A percentile compares a stretch with the other conserved stretches of the same genome.
These are phyloP conservation scores for Saccharomyces hybrid DNA, from an alignment of 1,139 yeast species.

Conservation along the genomic window DNA sequence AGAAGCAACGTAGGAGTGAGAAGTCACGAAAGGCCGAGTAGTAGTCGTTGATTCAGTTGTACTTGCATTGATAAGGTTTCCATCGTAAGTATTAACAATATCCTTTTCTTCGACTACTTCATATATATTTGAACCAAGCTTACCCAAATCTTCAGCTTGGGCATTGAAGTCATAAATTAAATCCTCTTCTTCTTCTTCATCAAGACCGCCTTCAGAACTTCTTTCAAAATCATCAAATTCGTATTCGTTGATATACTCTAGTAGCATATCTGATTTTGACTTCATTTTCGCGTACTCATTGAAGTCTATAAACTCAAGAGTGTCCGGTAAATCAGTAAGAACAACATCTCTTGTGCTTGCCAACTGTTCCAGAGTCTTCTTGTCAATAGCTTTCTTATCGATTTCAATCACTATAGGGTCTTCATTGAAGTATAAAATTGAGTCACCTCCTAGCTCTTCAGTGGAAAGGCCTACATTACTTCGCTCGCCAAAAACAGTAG, in stretches of 20 bases:
- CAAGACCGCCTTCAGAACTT: conserved; percentile 7
- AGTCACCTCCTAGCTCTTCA: conserved; percentile 20
- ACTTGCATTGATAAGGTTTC: neutral
- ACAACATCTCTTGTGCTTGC: conserved; percentile 18
- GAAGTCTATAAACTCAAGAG: conserved; percentile 21
- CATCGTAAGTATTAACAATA: neutral
- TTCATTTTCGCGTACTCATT: conserved; percentile 16
- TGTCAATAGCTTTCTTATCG: conserved; percentile 16
- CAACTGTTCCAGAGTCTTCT: conserved; percentile 15
- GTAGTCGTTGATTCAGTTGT: neutral
- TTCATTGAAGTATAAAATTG: conserved; percentile 5
- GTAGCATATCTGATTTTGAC: conserved; percentile 9
- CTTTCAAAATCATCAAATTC: conserved; percentile 4
- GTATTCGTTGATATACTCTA: conserved; percentile 5
- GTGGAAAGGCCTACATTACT: conserved; percentile 13
- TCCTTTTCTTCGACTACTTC: neutral
- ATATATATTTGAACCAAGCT: neutral
- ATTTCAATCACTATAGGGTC: conserved; percentile 16
- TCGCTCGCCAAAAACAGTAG: conserved; percentile 10
- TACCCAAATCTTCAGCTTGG: neutral
- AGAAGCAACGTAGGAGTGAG: neutral
- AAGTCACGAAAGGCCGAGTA: neutral
- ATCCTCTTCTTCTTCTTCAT: conserved; percentile 4
- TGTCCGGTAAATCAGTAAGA: conserved; percentile 21
- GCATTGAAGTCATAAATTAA: neutral